These are phyloP conservation scores for Lipomyces lipofer DNA, from an alignment of 805 yeast genomes.

Conservation along the genomic window DNA sequence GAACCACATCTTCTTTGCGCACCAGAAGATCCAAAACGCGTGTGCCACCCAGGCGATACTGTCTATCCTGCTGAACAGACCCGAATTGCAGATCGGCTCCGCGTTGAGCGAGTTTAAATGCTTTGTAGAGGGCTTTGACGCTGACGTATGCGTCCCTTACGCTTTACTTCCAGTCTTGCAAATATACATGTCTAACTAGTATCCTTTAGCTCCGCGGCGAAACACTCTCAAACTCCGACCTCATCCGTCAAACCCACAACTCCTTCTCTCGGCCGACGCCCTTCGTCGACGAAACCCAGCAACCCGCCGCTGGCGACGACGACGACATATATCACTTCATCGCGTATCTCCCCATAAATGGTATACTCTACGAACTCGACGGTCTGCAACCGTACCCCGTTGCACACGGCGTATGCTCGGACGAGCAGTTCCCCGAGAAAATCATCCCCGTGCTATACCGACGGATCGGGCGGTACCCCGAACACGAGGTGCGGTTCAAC, in stretches of 20 bases:
- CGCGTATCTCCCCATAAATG: slow-evolving; percentile 52
- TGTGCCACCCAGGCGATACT: slow-evolving; percentile 75
- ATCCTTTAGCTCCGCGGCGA: slow-evolving; percentile 59
- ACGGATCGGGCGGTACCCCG: slow-evolving; percentile 50
- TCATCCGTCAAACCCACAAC: slow-evolving; percentile 58
- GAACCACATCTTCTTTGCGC: slow-evolving; percentile 56
- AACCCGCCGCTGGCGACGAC: slow-evolving; percentile 30
- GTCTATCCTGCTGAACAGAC: slow-evolving; percentile 53
- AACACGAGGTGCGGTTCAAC: slow-evolving; percentile 56
- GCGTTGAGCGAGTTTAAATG: slow-evolving; percentile 50
- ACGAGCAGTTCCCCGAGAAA: slow-evolving; percentile 46
- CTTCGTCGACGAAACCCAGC: slow-evolving; percentile 47
- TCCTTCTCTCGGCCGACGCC: slow-evolving; percentile 59
- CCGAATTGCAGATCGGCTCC: slow-evolving; percentile 48
- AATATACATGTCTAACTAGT: not conserved
- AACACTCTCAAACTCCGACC: slow-evolving; percentile 58
- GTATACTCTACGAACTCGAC: slow-evolving; percentile 58
- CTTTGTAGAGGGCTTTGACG: slow-evolving; percentile 56
- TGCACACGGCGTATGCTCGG: slow-evolving; percentile 48
- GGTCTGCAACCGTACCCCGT: slow-evolving; percentile 61
- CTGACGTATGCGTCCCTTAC: slow-evolving; percentile 32
- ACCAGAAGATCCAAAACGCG: slow-evolving; percentile 65
- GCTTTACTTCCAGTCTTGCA: too few species aligned
- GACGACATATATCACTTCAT: slow-evolving; percentile 58
- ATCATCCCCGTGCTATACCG: slow-evolving; percentile 49